Evolutionary conservation across 176 grass and related monocot species (phyloP).

Genomic region (Microstegium vimineum): DNA sequence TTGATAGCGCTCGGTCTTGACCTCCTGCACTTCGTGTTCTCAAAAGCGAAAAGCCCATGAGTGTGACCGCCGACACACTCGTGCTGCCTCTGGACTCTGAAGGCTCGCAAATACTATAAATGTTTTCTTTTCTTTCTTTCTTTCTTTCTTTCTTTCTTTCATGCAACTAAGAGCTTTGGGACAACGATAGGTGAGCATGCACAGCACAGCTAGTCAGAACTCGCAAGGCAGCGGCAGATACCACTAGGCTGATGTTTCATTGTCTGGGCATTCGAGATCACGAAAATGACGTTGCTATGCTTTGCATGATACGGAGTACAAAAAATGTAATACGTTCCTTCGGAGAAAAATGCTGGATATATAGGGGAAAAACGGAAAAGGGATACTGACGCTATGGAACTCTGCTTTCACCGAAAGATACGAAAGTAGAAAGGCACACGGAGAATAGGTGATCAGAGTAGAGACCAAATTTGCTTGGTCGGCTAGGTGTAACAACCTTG

Average conservation of each 20-base stretch:
- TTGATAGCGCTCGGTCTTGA: background rate
- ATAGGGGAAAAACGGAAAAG: background rate
- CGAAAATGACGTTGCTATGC: background rate
- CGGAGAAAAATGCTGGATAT: background rate
- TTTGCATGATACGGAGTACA: background rate
- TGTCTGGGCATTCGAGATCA: background rate
- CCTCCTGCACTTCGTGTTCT: background rate
- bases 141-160: no score
- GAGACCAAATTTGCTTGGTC: constrained; percentile 10
- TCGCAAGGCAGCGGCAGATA: background rate
- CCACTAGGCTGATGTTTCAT: no score
- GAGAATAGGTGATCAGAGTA: background rate
- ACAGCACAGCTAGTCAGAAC: background rate
- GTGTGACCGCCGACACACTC: background rate
- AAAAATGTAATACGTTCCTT: background rate
- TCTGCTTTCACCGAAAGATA: constrained; percentile 1
- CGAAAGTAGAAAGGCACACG: background rate
- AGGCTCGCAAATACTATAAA: background rate
- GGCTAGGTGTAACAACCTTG: background rate
- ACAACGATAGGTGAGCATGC: no score
- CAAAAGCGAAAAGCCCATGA: no score
- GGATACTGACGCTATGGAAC: background rate
- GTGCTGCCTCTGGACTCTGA: background rate
- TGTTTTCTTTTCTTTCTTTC: no score
- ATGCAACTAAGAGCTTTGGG: no score